Evolutionary conservation across 306 rosid species (phyloP).

Genomic region (Inga laurina): DNA sequence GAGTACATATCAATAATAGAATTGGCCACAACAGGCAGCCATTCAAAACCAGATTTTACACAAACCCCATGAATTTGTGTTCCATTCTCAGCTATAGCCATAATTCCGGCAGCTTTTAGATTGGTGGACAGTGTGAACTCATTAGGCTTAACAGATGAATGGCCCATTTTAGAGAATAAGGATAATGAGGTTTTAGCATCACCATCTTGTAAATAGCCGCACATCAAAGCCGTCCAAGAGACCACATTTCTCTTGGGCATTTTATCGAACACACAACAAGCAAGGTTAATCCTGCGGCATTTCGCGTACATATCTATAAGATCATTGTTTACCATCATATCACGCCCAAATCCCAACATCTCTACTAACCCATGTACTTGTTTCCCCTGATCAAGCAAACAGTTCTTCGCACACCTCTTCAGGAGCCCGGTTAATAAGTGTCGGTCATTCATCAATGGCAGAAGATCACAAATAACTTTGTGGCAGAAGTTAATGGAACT

Average conservation of each 20-base stretch:
- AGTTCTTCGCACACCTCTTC: conserved; percentile 47
- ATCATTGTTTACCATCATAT: conserved; percentile 54
- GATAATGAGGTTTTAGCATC: conserved; percentile 44
- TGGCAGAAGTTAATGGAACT: background rate
- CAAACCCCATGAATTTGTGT: conserved; percentile 68
- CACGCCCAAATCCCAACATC: conserved; percentile 45
- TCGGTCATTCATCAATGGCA: conserved; percentile 42
- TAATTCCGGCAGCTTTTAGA: conserved; percentile 54
- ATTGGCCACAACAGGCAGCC: conserved; percentile 52
- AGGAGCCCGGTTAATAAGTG: conserved; percentile 37
- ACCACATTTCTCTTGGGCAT: conserved; percentile 59
- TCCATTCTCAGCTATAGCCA: conserved; percentile 51
- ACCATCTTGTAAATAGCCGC: conserved; percentile 52
- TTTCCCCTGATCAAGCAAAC: conserved; percentile 44
- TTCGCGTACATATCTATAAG: conserved; percentile 62
- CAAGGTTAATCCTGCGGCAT: conserved; percentile 44
- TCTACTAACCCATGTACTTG: conserved; percentile 49
- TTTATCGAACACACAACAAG: conserved; percentile 49
- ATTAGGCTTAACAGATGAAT: conserved; percentile 34
- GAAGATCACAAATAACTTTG: background rate
- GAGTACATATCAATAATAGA: conserved; percentile 65
- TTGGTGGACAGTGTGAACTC: conserved; percentile 65
- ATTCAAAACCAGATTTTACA: conserved; percentile 54
- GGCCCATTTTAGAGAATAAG: conserved; percentile 42
- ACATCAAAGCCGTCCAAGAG: conserved; percentile 44